phyloP scores from a whole-genome alignment of 352 stramenopile species.

The Phytopythium ostracodes region DNA sequence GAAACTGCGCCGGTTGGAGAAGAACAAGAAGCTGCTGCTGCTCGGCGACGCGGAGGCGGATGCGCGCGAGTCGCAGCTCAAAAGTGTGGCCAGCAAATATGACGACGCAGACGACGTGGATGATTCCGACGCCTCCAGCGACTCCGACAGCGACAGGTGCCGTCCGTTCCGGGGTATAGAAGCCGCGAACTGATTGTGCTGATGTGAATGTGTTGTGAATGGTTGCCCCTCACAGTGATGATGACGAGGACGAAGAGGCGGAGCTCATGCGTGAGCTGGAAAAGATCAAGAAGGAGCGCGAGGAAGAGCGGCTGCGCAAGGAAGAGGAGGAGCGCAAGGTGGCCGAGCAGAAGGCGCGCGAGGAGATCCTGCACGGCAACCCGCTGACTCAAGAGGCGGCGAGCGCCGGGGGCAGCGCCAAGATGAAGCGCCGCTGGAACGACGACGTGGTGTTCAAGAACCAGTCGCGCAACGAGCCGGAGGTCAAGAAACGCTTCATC shows the following conservation, averaged over 20 bases:
- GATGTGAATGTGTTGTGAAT: neutral
- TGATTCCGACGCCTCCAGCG: slow-evolving; percentile 55
- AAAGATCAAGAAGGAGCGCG: slow-evolving; percentile 96
- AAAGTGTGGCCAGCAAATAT: slow-evolving; percentile 87
- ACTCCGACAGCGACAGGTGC: slow-evolving; percentile 74
- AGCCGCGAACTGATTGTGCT: too few species aligned
- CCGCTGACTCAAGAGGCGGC: slow-evolving; percentile 72
- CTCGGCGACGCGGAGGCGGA: slow-evolving; percentile 70
- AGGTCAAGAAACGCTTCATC: slow-evolving; percentile 98
- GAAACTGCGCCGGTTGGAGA: slow-evolving; percentile 63
- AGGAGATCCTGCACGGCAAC: slow-evolving; percentile 94
- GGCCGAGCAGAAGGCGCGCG: slow-evolving; percentile 78
- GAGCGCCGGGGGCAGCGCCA: slow-evolving; percentile 27
- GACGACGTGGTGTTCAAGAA: slow-evolving; percentile 99
- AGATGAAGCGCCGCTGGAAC: slow-evolving; percentile 97
- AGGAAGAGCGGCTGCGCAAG: slow-evolving; percentile 90
- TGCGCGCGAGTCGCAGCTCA: slow-evolving; percentile 79
- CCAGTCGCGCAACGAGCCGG: slow-evolving; percentile 92
- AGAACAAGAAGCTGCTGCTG: slow-evolving; percentile 82
- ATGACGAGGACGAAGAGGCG: slow-evolving; percentile 96
- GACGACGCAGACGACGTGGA: slow-evolving; percentile 88
- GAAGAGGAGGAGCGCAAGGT: slow-evolving; percentile 80
- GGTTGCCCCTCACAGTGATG: slow-evolving; percentile 23
- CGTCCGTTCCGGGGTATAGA: too few species aligned
- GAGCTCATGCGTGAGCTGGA: slow-evolving; percentile 96